A percentile compares a stretch with the other conserved stretches of the same genome.
These are phyloP conservation scores for Platanthera guangdongensis DNA, from an alignment of 106 monocot genomes.

Conservation along the genomic window DNA sequence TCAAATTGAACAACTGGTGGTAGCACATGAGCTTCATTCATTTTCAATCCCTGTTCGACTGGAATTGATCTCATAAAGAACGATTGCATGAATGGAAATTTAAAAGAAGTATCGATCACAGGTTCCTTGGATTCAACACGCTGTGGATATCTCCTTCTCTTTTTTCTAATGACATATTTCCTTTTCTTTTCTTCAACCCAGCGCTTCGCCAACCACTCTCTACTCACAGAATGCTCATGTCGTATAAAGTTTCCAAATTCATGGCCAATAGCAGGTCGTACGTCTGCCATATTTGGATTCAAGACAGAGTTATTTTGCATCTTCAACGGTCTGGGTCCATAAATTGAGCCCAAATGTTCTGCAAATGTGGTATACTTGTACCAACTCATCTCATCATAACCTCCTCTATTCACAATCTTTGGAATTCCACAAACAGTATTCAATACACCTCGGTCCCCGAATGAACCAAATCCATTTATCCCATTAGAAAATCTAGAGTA, in stretches of 20 bases:
- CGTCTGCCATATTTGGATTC: neutral
- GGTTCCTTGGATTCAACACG: neutral
- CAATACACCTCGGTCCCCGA: neutral
- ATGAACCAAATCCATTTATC: neutral
- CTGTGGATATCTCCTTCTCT: neutral
- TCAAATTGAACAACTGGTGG: conserved; percentile 19
- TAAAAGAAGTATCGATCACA: conserved; percentile 8
- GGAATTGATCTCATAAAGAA: conserved; percentile 13
- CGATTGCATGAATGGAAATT: conserved; percentile 10
- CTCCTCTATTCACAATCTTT: neutral
- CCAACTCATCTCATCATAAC: neutral
- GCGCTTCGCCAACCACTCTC: conserved; percentile 31
- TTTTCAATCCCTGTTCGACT: conserved; percentile 2
- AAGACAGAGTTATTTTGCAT: neutral
- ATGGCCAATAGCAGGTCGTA: neutral
- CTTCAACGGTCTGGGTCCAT: neutral
- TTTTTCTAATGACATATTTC: conserved; percentile 1
- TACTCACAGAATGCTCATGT: conserved; percentile 12
- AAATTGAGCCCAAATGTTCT: neutral
- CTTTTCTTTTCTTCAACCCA: conserved; percentile 23
- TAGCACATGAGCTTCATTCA: conserved; percentile 1
- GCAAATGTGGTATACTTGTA: neutral
- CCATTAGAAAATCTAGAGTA: neutral
- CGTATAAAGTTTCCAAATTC: conserved; percentile 1
- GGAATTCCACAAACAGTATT: neutral